Percentiles rank a stretch among this genome's conserved stretches.
Conservation (phyloP, 116 monocot genomes). For the Thalassia testudinum region DNA sequence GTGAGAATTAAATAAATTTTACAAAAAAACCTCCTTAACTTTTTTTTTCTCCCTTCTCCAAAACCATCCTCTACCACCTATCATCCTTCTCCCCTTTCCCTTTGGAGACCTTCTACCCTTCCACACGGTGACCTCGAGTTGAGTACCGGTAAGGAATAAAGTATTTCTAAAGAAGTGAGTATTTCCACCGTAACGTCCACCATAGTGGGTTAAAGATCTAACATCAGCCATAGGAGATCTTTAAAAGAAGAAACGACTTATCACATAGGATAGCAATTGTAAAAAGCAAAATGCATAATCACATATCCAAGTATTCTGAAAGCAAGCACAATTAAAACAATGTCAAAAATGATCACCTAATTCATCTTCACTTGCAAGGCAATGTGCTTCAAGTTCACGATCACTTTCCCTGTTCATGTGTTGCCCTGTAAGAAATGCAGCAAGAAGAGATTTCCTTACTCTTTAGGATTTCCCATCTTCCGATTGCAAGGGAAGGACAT, state of each 20-base stretch:
- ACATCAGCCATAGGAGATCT: slow-evolving; percentile 74
- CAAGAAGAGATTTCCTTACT: slow-evolving; percentile 53
- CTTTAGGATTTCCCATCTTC: slow-evolving; percentile 15
- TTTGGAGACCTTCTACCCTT: too few species aligned
- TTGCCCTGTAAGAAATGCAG: slow-evolving; percentile 94
- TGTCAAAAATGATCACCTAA: slow-evolving; percentile 26
- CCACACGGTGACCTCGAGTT: too few species aligned
- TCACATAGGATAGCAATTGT: too few species aligned
- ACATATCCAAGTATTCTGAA: too few species aligned
- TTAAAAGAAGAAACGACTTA: slow-evolving; percentile 22
- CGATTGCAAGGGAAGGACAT: slow-evolving; percentile 47
- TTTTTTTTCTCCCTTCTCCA: too few species aligned
- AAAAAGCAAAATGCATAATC: too few species aligned
- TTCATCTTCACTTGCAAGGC: slow-evolving; percentile 89
- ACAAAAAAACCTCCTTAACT: too few species aligned
- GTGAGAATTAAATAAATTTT: too few species aligned
- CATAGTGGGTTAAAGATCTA: slow-evolving; percentile 91
- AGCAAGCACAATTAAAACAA: neutral
- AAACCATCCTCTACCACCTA: too few species aligned
- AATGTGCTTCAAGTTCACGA: slow-evolving; percentile 83
- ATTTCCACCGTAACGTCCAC: slow-evolving; percentile 95
- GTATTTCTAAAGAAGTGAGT: slow-evolving; percentile 92
- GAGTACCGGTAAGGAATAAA: slow-evolving; percentile 89
- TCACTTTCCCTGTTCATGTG: slow-evolving; percentile 93
- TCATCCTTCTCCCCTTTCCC: too few species aligned